These are phyloP conservation scores for Aristolochia contorta DNA, from an alignment of 164 flowering plant species.

Conservation along the genomic window DNA sequence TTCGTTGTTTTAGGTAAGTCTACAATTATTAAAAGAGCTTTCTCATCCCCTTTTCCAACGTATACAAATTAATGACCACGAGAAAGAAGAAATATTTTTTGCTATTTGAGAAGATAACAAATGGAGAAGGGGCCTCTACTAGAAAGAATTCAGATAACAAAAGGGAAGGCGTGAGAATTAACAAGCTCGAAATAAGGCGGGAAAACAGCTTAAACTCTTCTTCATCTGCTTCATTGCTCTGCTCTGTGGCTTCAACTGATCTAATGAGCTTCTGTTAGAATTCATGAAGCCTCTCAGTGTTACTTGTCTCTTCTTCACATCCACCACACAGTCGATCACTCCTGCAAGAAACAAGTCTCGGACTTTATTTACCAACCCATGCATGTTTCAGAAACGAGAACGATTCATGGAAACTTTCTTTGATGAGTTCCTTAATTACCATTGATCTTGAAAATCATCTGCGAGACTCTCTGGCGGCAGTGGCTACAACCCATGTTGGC, in stretches of 20 bases:
- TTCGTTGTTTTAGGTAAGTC: too few species aligned
- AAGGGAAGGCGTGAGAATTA: too few species aligned
- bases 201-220: conserved; percentile 4
- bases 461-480: conserved; percentile 9
- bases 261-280: not conserved
- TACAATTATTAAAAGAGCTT: too few species aligned
- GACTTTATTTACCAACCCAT: too few species aligned
- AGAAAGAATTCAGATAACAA: too few species aligned
- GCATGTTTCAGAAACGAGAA: not conserved
- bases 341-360: conserved; percentile 4
- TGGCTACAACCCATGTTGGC: conserved; percentile 13
- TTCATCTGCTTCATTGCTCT: not conserved
- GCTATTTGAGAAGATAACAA: too few species aligned
- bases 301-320: conserved; percentile 7
- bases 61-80: too few species aligned
- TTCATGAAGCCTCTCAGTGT: conserved; percentile 1
- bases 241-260: too few species aligned
- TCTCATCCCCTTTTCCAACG: too few species aligned
- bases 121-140: too few species aligned
- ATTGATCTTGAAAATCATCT: conserved; percentile 8
- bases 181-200: not conserved
- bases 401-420: not conserved
- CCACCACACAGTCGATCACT: conserved; percentile 7
- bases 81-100: too few species aligned
- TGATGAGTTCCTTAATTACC: too few species aligned